Base-by-base conservation (phyloP, 1,284 basidiomycete genomes). In the Ceratobasidium theobromae region DNA sequence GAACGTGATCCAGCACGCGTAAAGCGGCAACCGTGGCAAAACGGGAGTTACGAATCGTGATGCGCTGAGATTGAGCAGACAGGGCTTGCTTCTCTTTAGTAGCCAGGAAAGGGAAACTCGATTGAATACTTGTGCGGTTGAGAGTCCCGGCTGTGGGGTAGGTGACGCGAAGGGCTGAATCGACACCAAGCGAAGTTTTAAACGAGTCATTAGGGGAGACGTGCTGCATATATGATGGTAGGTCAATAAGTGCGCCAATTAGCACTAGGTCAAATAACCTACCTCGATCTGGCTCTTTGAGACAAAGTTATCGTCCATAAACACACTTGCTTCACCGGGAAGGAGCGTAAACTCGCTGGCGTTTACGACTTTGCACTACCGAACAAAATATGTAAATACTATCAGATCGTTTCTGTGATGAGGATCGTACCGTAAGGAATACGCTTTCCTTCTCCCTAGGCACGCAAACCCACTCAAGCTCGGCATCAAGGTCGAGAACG, bases 271-370 rank as follows among this genome's bases (percentile, higher is more conserved):
- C 8, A 38, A 45, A 21, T 6, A n/a, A 3, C 48, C n/a, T 23
- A 53, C 60, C 35, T 53, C 49, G 18, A 64, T 52, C 21, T 35
- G 48, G 32, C 48, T 64, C 55, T 70, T 71, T 27, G 70, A 66
- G n/a, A 72, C 68, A 53, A 71, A 71, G 58, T 69, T 69, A 14
- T 69, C 69, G 53, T 72, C 71, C 60, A 72, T 67, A 65, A 69
- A 72, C 21, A 71, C 70, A 38, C 46, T 67, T 4, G 68, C 66
- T 11, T 60, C 64, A 18, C 71, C 71, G 2, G 65, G 60, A 18
- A 71, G 69, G 14, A 70, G 45, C 4, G 62, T 66, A 32, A 65
- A 69, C 14, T 41, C 51, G 30, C 65, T 67, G 28, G 65, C 18
- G 53, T 70, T 68, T n/a, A 62, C 53, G 28, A 67, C 30, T n/a